Evolutionary conservation across 345 rosid species (phyloP).

Genomic region (Salix koriyanagi): DNA sequence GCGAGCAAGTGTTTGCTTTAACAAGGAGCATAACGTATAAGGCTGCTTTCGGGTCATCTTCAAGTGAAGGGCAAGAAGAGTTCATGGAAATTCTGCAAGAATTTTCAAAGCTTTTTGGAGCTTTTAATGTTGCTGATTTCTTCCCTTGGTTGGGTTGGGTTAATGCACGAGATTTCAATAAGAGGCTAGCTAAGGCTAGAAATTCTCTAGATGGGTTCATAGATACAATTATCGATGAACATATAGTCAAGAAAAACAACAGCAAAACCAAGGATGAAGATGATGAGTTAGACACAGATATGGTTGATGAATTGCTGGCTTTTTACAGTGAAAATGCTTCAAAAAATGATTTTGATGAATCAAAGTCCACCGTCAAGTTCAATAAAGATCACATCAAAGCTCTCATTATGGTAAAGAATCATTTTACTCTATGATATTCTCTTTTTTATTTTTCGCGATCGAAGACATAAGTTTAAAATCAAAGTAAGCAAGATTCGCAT

Average conservation of each 20-base stretch:
- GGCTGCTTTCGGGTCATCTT: conserved; percentile 23
- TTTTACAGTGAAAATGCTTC: conserved; percentile 16
- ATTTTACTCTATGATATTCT: not conserved
- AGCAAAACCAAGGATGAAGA: not conserved
- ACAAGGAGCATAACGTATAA: conserved; percentile 22
- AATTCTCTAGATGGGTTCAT: conserved; percentile 19
- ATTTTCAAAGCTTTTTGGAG: conserved; percentile 30
- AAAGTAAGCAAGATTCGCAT: not conserved
- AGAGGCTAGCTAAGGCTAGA: conserved; percentile 14
- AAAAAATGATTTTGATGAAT: not conserved
- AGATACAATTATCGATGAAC: conserved; percentile 25
- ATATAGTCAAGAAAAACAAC: conserved; percentile 5
- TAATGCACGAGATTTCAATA: conserved; percentile 4
- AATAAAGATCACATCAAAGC: conserved; percentile 29
- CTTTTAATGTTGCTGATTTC: conserved; percentile 26
- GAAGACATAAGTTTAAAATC: not conserved
- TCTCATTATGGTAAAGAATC: conserved; percentile 21
- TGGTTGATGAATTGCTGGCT: conserved; percentile 27
- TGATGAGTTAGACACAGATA: conserved; percentile 12
- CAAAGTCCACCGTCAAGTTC: conserved; percentile 16
- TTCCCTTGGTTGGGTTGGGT: conserved; percentile 28
- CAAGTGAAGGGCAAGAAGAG: conserved; percentile 19
- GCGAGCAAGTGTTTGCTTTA: conserved; percentile 18
- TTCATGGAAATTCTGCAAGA: conserved; percentile 23
- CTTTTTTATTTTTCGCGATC: not conserved